Percentiles rank a stretch among this genome's conserved stretches.
These are phyloP conservation scores for Dioszegia aurantiaca DNA, from an alignment of 768 basidiomycete genomes.

Conservation along the genomic window DNA sequence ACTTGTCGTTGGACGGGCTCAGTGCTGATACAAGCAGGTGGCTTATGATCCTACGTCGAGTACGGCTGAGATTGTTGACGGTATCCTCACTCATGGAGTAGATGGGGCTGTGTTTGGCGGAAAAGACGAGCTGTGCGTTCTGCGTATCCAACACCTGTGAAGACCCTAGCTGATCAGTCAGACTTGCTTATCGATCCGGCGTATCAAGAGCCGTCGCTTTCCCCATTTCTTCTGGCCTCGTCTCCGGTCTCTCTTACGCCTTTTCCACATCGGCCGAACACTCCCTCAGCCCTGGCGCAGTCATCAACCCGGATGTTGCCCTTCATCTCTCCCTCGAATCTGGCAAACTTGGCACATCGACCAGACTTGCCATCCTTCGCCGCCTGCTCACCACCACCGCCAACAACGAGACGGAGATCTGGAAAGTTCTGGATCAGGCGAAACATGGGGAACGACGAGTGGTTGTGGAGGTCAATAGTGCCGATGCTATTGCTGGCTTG, in stretches of 20 bases:
- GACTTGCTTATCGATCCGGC: constrained; percentile 70
- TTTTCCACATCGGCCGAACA: constrained; percentile 64
- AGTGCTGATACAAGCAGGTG: constrained; percentile 19
- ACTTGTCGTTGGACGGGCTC: background rate
- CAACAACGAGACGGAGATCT: constrained; percentile 55
- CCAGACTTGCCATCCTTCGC: constrained; percentile 73
- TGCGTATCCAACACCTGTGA: constrained; percentile 30
- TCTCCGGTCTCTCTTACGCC: constrained; percentile 64
- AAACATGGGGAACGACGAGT: constrained; percentile 60
- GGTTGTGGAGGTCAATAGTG: constrained; percentile 64
- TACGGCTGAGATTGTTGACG: constrained; percentile 53
- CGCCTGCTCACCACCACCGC: constrained; percentile 59
- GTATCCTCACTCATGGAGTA: constrained; percentile 60
- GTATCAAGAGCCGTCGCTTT: constrained; percentile 68
- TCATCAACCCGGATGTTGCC: constrained; percentile 63
- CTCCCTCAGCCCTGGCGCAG: constrained; percentile 62
- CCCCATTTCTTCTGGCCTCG: constrained; percentile 61
- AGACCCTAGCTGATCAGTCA: constrained; percentile 46
- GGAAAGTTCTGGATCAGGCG: constrained; percentile 58
- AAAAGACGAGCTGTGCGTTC: constrained; percentile 65
- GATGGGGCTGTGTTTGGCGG: constrained; percentile 72
- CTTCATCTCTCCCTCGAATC: constrained; percentile 66
- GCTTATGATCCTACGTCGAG: constrained; percentile 54
- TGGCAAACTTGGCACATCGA: constrained; percentile 64
- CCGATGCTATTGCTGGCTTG: constrained; percentile 68